A percentile compares a stretch with the other conserved stretches of the same genome.
These are phyloP conservation scores for Ambrosiella cleistominuta DNA, from an alignment of 2,329 filamentous ascomycete genomes.

Conservation along the genomic window DNA sequence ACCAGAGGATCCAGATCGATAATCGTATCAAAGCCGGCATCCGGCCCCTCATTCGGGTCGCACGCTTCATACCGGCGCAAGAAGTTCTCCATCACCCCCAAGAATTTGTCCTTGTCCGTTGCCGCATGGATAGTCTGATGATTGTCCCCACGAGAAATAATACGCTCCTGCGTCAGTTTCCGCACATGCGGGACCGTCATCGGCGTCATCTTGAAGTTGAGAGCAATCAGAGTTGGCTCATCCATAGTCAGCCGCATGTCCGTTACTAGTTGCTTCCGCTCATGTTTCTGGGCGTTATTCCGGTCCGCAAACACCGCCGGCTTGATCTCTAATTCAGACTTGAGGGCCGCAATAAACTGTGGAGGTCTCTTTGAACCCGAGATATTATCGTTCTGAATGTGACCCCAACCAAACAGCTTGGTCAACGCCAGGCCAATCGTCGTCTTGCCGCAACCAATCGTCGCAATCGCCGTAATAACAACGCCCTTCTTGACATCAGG, in stretches of 20 bases:
- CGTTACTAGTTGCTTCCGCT: constrained; percentile 71
- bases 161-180: constrained; percentile 56
- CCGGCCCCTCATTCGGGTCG: constrained; percentile 48
- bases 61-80: constrained; percentile 68
- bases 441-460: constrained; percentile 92
- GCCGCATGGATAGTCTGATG: constrained; percentile 93
- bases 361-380: constrained; percentile 51
- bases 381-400: constrained; percentile 95
- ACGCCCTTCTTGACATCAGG: constrained; percentile 45
- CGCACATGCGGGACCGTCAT: constrained; percentile 57
- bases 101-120: constrained; percentile 53
- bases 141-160: constrained; percentile 77
- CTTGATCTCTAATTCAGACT: constrained; percentile 43
- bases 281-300: constrained; percentile 80
- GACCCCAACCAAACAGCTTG: constrained; percentile 77
- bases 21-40: constrained; percentile 64
- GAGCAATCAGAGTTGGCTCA: constrained; percentile 56
- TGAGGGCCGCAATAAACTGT: constrained; percentile 56
- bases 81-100: constrained; percentile 91
- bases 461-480: constrained; percentile 77
- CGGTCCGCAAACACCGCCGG: constrained; percentile 76
- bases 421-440: constrained; percentile 69
- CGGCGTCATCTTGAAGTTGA: constrained; percentile 77
- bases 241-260: constrained; percentile 51
- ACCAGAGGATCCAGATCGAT: constrained; percentile 67